Conservation (phyloP, 257 asterid genomes). For the Gentiana macrophylla region DNA sequence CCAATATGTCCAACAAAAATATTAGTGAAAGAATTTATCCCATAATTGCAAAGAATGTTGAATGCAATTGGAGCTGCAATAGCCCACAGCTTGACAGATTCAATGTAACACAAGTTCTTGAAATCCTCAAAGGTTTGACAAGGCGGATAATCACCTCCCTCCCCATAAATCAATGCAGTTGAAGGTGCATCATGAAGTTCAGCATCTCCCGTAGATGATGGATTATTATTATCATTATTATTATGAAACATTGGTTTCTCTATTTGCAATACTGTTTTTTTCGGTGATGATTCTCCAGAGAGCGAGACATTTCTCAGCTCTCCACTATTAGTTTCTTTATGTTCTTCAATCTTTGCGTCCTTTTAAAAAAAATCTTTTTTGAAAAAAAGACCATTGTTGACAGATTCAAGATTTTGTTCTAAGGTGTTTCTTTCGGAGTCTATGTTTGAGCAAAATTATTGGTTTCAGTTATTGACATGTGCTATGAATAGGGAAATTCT, state of each 20-base stretch:
- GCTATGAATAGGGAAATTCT: too few species aligned
- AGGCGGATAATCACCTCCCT: conserved; percentile 57
- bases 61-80: conserved; percentile 91
- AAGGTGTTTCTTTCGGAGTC: too few species aligned
- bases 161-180: conserved; percentile 23
- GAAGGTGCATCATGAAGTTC: conserved; percentile 82
- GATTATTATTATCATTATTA: not conserved
- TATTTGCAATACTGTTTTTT: conserved; percentile 35
- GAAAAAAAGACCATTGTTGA: too few species aligned
- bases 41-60: conserved; percentile 84
- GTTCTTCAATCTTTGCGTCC: conserved; percentile 44
- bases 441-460: too few species aligned
- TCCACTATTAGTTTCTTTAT: conserved; percentile 29
- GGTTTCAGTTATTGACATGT: too few species aligned
- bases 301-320: conserved; percentile 53
- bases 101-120: conserved; percentile 30
- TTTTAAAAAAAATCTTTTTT: not conserved
- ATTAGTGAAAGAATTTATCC: conserved; percentile 78
- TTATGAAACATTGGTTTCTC: conserved; percentile 19
- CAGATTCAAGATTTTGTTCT: too few species aligned
- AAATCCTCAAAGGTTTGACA: conserved; percentile 29
- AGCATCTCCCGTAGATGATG: conserved; percentile 10
- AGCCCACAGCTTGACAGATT: conserved; percentile 64
- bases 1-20: conserved; percentile 91
- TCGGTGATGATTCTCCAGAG: conserved; percentile 30